Base-by-base conservation (phyloP, 129 eudicot species). In the Ambrosia artemisiifolia region DNA sequence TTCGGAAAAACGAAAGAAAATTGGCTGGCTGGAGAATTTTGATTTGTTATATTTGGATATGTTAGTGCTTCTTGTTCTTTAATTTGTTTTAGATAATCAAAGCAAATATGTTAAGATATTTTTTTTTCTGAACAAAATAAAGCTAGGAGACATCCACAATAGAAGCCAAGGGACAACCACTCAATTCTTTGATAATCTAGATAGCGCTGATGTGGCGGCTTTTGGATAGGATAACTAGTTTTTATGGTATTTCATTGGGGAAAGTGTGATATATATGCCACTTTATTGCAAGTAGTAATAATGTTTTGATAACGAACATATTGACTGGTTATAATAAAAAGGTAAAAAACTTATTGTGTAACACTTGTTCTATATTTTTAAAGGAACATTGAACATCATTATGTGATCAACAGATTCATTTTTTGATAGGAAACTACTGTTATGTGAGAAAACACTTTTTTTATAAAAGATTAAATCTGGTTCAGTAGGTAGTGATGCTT, bases 191-290 rank as follows among this genome's bases (percentile, higher is more conserved):
- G 73, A 66, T 80, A 50, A 84, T 80, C 82, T 75, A 83, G 97
- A 88, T 88, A 84, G 84, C 20, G 90, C 80, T 84, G 86, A 77
- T 85, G 73, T 91, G 95, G 86, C 67, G 54, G 18, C 78, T 60
- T 59, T 80, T 84, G 81, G 87, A 80, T 84, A 80, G 83, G 83
- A 70, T 70, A 32, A 34, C 46, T 6, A 11, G 69, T 72, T 59
- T 72, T 43, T 60, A 59, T 54, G 80, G 74, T 67, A 0, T 67
- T 75, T 67, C 49, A 66, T 75, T 75, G 67, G 80, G 80, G 59
- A 36, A 66, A 57, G 40, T 65, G 33, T 63, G 71, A 74, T 64
- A 60, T 64, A 60, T 32, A 36, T 71, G 75, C 63, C 69, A 60
- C 70, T 73, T 62, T 53, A 51, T n/a, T 16, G 11, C 32, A 2